Percentiles rank a stretch among this genome's conserved stretches.
Evolutionary conservation across 2,329 filamentous ascomycete genomes (phyloP).

Genomic region (Alternaria arborescens): DNA sequence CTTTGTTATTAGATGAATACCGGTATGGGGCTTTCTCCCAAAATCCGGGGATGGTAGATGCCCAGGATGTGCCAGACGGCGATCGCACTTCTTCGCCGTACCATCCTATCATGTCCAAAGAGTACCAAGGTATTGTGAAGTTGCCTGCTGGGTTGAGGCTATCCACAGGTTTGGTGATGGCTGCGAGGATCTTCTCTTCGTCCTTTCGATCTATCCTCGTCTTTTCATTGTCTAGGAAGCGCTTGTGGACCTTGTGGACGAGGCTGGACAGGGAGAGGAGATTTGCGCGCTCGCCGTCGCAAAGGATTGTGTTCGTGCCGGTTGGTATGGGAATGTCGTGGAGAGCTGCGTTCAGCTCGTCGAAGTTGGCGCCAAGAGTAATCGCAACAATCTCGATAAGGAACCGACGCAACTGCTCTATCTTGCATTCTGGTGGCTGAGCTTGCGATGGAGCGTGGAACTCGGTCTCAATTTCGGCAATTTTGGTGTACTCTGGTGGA

Average conservation of each 20-base stretch:
- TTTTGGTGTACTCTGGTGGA: not conserved
- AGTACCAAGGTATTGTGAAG: not conserved
- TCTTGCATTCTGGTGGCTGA: constrained; percentile 3
- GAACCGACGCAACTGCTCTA: not conserved
- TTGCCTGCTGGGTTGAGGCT: not conserved
- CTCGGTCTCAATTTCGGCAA: not conserved
- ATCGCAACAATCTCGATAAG: constrained; percentile 2
- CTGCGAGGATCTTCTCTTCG: not conserved
- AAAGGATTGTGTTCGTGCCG: not conserved
- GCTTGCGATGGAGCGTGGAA: not conserved
- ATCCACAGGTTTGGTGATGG: not conserved
- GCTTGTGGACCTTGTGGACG: not conserved
- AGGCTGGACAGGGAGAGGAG: not conserved
- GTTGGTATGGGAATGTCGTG: not conserved
- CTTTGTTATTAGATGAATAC: not conserved
- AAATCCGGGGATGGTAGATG: not conserved
- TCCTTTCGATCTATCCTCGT: not conserved
- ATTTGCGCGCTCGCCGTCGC: not conserved
- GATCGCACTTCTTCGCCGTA: constrained; percentile 2
- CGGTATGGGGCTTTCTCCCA: not conserved
- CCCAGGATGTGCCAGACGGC: not conserved
- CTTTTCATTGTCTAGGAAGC: not conserved
- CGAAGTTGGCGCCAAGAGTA: not conserved
- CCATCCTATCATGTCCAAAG: constrained; percentile 9
- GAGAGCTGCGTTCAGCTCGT: not conserved